Evolutionary conservation across 2,329 filamentous ascomycete genomes (phyloP), one percentile per base, ranked within the genome.

Genomic region (Aschersonia sp.): DNA sequence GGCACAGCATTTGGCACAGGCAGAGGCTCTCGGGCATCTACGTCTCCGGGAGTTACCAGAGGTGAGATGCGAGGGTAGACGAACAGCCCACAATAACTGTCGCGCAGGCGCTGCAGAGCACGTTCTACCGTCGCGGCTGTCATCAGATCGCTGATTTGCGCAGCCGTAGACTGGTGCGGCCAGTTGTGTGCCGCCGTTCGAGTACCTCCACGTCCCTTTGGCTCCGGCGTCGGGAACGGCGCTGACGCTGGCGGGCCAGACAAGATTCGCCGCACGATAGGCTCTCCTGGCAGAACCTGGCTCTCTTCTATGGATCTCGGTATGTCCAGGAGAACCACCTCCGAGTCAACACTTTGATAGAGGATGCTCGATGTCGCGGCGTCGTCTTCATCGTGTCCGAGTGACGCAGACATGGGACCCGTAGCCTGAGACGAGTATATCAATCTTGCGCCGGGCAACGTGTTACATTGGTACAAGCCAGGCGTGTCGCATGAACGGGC

Each of bases 241-340:
- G 51, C 51, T 50, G 57, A 68, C 56, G 61, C 63, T 49, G 68
- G 70, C 52, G 56, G 56, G 49, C 60, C 65, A 42, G 75, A 76
- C 50, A 72, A 53, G 44, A 79, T 63, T 48, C 68, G 66, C 46
- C 66, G 64, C 45, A 52, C 50, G 47, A 64, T 60, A 29, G 54
- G 50, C 35, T 67, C 55, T 32, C 62, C 63, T 6, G 64, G 58
- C 10, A 66, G 64, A 35, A 71, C 69, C 62, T 88, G 85, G 14
- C 76, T 78, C 50, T 77, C 69, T 53, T 84, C 79, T 40, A 88
- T 75, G 2, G 85, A 85, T 14, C 70, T 67, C 30, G 85, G 83
- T 43, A 87, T 75, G 56, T 89, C 85, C 46, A 88, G 61, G 30
- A 87, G 60, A 29, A 77, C 67, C 47, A 81, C 62, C 43, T 72